Percentiles rank a stretch among this genome's conserved stretches.
Evolutionary conservation across 306 rosid species (phyloP).

Genomic region (Benincasa hispida): DNA sequence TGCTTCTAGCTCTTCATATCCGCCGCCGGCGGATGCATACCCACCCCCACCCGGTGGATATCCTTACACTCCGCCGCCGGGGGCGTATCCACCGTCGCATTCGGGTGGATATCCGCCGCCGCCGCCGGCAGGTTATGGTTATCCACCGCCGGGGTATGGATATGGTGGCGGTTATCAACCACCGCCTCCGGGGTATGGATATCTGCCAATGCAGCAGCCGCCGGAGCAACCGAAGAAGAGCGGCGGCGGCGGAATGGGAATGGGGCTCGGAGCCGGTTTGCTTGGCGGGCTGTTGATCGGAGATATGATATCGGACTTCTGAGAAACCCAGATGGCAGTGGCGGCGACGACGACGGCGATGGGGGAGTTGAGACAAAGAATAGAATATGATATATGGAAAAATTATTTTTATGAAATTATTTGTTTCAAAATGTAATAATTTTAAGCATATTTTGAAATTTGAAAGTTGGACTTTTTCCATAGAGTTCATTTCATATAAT

Average conservation of each 20-base stretch:
- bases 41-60: not conserved
- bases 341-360: not conserved
- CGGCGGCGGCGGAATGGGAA: constrained; percentile 11
- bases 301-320: constrained; percentile 18
- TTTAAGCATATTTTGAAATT: too few relatives aligned
- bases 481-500: too few relatives aligned
- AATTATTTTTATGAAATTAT: too few relatives aligned
- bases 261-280: constrained; percentile 31
- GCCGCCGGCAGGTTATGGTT: not conserved
- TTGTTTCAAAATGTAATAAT: too few relatives aligned
- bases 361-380: too few relatives aligned
- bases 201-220: not conserved
- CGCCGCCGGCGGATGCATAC: not conserved
- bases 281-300: constrained; percentile 36
- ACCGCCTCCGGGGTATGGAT: constrained; percentile 7
- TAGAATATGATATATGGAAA: too few relatives aligned
- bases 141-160: constrained; percentile 14
- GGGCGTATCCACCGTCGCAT: not conserved
- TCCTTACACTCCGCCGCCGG: constrained; percentile 3
- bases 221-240: constrained; percentile 14
- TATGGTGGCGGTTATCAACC: constrained; percentile 16
- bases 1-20: constrained; percentile 10
- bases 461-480: too few relatives aligned
- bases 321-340: not conserved
- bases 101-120: not conserved